A percentile compares a stretch with the other conserved stretches of the same genome.
These are phyloP conservation scores for Herpotrichia juniperi DNA, from an alignment of 2,329 filamentous ascomycete genomes.

Conservation along the genomic window DNA sequence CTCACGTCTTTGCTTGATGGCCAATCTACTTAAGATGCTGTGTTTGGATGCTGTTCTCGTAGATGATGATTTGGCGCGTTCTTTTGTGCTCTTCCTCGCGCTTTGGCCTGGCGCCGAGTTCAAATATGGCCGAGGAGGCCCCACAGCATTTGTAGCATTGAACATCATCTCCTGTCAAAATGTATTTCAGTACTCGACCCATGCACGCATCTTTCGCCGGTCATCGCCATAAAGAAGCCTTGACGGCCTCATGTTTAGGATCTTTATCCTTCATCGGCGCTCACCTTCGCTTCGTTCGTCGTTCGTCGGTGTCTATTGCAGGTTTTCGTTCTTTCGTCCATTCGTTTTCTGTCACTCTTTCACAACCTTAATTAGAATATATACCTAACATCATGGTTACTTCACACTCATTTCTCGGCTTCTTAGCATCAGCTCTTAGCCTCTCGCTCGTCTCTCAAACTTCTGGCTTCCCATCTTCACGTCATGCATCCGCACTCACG, in stretches of 20 bases:
- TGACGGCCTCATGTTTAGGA: background rate
- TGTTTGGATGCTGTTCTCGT: too few species aligned
- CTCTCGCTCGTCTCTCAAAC: background rate
- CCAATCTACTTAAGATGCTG: too few species aligned
- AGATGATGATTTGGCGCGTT: too few species aligned
- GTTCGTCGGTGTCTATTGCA: background rate
- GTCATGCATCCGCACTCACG: background rate
- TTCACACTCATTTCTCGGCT: background rate
- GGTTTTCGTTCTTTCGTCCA: background rate
- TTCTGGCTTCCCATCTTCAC: background rate
- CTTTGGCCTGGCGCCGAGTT: background rate
- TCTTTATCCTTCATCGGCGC: background rate
- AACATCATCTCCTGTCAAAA: slow-evolving; percentile 1
- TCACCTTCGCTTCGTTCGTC: background rate
- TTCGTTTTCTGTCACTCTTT: background rate
- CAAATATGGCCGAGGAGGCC: background rate
- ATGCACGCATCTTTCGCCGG: background rate
- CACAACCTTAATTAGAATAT: too few species aligned
- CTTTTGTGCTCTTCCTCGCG: too few species aligned
- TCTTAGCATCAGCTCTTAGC: background rate
- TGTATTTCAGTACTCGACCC: background rate
- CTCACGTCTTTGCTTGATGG: too few species aligned
- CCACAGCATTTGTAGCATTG: background rate
- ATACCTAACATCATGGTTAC: background rate
- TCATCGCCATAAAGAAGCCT: background rate